A percentile compares a stretch with the other conserved stretches of the same genome.
Conservation (phyloP, 2,329 filamentous ascomycete genomes). For the Neopestalotiopsis clavispora region DNA sequence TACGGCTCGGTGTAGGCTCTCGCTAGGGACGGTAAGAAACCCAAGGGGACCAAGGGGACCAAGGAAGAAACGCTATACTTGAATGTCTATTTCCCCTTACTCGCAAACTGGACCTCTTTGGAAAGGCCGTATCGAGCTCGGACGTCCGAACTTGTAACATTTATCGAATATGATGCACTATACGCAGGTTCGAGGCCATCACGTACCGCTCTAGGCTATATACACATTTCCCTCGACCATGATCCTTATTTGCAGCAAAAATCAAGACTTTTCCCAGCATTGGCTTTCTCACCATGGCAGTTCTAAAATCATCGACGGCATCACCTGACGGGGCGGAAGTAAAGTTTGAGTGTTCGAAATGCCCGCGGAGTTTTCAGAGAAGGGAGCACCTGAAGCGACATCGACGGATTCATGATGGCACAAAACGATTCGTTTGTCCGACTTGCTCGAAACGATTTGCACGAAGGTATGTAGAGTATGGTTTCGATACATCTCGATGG, state of each 20-base stretch:
- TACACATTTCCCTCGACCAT: background rate
- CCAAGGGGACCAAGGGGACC: background rate
- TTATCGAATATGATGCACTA: background rate
- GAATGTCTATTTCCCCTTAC: background rate
- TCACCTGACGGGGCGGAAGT: background rate
- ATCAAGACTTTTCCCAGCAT: background rate
- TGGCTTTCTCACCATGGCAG: background rate
- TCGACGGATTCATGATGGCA: background rate
- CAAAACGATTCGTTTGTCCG: background rate
- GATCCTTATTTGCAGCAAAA: background rate
- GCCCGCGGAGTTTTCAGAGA: background rate
- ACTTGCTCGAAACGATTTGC: background rate
- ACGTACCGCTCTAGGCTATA: background rate
- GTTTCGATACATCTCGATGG: background rate
- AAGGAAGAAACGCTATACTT: background rate
- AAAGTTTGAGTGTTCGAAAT: slow-evolving; percentile 1
- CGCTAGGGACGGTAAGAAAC: background rate
- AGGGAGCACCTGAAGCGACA: background rate
- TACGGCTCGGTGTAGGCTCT: background rate
- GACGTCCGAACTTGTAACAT: background rate
- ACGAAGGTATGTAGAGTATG: background rate
- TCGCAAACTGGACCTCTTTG: background rate
- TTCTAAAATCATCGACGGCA: background rate
- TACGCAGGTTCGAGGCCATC: background rate
- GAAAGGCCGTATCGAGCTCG: background rate